Evolutionary conservation across 768 basidiomycete genomes (phyloP).

Genomic region (Psilocybe tampanensis): DNA sequence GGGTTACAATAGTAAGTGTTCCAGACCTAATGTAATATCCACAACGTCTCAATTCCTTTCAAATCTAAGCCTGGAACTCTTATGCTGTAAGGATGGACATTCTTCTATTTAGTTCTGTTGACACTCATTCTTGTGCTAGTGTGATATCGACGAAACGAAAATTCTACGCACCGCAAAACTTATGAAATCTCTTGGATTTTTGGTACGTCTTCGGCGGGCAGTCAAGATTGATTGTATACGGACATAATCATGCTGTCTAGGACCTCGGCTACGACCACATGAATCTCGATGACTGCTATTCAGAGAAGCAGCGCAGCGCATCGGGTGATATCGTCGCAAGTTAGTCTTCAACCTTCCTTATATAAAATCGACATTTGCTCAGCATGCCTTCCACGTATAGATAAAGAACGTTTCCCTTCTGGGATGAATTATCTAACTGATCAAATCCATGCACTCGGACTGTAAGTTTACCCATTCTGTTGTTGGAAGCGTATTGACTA

Average conservation of each 20-base stretch:
- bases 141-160: slow-evolving; percentile 57
- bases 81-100: slow-evolving; percentile 45
- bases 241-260: slow-evolving; percentile 26
- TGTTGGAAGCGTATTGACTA: background rate
- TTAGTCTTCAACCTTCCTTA: slow-evolving; percentile 25
- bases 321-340: slow-evolving; percentile 60
- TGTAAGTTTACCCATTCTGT: slow-evolving; percentile 41
- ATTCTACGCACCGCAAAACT: slow-evolving; percentile 50
- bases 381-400: slow-evolving; percentile 27
- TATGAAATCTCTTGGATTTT: slow-evolving; percentile 54
- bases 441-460: slow-evolving; percentile 54
- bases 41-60: background rate
- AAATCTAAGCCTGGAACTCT: slow-evolving; percentile 58
- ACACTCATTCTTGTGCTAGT: slow-evolving; percentile 35
- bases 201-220: slow-evolving; percentile 30
- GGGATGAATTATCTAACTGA: slow-evolving; percentile 62
- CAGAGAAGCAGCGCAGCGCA: slow-evolving; percentile 54
- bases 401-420: slow-evolving; percentile 51
- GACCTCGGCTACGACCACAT: slow-evolving; percentile 60
- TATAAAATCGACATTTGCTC: background rate
- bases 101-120: background rate
- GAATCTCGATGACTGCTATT: slow-evolving; percentile 69
- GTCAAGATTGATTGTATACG: background rate
- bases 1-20: slow-evolving; percentile 60
- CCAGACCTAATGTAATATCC: background rate